A percentile compares a stretch with the other conserved stretches of the same genome.
These are phyloP conservation scores for Coprinellus micaceus DNA, from an alignment of 768 basidiomycete genomes.

Conservation along the genomic window DNA sequence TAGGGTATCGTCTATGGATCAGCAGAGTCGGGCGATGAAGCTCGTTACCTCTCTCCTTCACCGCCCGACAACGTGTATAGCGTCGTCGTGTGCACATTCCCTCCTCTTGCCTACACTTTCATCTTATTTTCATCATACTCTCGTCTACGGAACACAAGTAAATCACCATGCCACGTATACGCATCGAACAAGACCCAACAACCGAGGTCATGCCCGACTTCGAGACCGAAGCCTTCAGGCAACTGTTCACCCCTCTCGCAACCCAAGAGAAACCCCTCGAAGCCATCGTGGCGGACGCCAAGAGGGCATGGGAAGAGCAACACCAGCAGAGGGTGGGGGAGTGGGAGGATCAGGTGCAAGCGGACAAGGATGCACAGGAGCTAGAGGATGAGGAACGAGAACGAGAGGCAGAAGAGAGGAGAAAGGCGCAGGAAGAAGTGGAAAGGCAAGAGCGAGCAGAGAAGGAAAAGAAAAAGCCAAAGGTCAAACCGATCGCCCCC, in stretches of 20 bases:
- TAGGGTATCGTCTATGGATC: no score
- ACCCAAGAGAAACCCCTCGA: not conserved
- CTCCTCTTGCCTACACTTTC: not conserved
- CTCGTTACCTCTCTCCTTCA: not conserved
- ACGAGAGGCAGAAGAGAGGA: not conserved
- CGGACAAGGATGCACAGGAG: not conserved
- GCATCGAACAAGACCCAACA: no score
- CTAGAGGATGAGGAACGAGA: not conserved
- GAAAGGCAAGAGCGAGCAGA: not conserved
- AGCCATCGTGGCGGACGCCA: not conserved
- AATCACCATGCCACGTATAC: not conserved
- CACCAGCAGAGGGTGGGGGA: not conserved
- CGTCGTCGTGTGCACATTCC: not conserved
- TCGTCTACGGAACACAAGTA: not conserved
- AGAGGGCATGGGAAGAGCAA: not conserved
- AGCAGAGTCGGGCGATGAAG: no score
- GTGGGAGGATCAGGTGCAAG: not conserved
- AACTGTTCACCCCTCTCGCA: not conserved
- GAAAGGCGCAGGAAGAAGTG: not conserved
- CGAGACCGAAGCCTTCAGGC: not conserved
- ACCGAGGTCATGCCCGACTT: slow-evolving; percentile 8
- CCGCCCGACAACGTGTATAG: not conserved
- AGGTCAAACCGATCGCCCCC: slow-evolving; percentile 5
- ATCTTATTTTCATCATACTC: not conserved
- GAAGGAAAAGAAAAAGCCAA: slow-evolving; percentile 9